These are phyloP conservation scores for Albugo candida DNA, from an alignment of 352 stramenopile genomes.

Conservation along the genomic window DNA sequence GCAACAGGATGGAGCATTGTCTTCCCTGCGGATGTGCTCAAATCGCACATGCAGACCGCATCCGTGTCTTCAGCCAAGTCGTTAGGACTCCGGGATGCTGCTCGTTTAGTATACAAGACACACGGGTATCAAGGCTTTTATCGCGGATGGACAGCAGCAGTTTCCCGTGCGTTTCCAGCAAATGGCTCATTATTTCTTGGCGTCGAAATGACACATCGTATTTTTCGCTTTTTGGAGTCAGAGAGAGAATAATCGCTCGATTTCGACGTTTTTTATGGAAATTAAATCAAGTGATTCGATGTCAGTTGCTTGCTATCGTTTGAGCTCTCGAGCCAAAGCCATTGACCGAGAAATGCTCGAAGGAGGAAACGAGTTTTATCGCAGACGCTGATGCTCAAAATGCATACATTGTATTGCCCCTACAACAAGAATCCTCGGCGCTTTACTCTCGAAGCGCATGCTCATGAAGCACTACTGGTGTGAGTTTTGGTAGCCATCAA, in stretches of 20 bases:
- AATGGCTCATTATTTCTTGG: slow-evolving; percentile 80
- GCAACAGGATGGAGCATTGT: slow-evolving; percentile 70
- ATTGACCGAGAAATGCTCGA: no score
- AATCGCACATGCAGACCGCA: slow-evolving; percentile 63
- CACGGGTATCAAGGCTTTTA: slow-evolving; percentile 69
- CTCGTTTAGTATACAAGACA: slow-evolving; percentile 32
- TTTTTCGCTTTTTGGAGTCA: slow-evolving; percentile 23
- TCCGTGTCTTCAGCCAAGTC: slow-evolving; percentile 5
- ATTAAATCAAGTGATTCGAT: no score
- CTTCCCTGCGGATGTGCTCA: slow-evolving; percentile 73
- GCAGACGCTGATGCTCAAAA: no score
- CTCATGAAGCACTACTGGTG: no score
- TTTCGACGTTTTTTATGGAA: no score
- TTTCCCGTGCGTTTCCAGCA: slow-evolving; percentile 70
- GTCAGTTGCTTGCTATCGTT: no score
- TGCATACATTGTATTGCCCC: no score
- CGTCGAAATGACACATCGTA: slow-evolving; percentile 72
- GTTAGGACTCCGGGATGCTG: slow-evolving; percentile 24
- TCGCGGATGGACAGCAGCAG: slow-evolving; percentile 65
- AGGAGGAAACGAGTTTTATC: no score
- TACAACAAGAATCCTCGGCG: no score
- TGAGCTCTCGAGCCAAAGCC: no score
- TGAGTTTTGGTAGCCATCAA: slow-evolving; percentile 7
- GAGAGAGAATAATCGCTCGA: no score
- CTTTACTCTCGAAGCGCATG: no score